These are phyloP conservation scores for Gaeumannomyces tritici DNA, from an alignment of 2,329 filamentous ascomycete species.

Conservation along the genomic window DNA sequence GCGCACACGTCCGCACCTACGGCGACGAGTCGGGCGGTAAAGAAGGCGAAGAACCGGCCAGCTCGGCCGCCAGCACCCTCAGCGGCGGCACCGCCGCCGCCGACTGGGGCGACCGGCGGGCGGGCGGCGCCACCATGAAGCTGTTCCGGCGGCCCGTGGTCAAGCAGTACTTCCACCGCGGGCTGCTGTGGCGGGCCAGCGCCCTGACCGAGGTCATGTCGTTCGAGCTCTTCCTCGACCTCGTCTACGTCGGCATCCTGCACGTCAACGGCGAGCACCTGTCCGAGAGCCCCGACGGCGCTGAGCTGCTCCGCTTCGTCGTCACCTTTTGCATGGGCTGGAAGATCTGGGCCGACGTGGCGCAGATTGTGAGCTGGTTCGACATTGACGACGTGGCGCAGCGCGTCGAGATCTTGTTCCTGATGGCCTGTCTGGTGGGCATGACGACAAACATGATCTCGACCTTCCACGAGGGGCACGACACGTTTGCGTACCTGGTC, in stretches of 20 bases:
- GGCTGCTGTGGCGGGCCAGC: conserved; percentile 51
- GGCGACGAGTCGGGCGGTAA: conserved; percentile 12
- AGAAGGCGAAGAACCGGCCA: conserved; percentile 8
- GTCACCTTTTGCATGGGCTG: conserved; percentile 54
- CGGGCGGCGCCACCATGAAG: conserved; percentile 33
- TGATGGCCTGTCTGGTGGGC: conserved; percentile 51
- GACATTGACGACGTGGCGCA: conserved; percentile 52
- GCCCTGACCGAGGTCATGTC: conserved; percentile 50
- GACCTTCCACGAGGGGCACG: conserved; percentile 35
- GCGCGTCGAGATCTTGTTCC: conserved; percentile 47
- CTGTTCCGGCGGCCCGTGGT: conserved; percentile 51
- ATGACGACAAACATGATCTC: conserved; percentile 55
- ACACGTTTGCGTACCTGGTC: conserved; percentile 48
- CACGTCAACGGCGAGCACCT: conserved; percentile 54
- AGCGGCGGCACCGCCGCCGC: conserved; percentile 8
- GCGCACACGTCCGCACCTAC: conserved; percentile 42
- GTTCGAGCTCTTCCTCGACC: conserved; percentile 56
- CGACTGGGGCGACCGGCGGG: conserved; percentile 16
- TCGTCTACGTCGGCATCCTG: conserved; percentile 54
- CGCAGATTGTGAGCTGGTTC: conserved; percentile 49
- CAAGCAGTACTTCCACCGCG: conserved; percentile 57
- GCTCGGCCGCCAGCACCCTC: background rate
- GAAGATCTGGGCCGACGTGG: conserved; percentile 52
- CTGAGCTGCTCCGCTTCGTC: conserved; percentile 47
- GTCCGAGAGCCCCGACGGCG: conserved; percentile 42